Percentiles rank a stretch among this genome's conserved stretches.
Conservation (phyloP, 495 filamentous ascomycete genomes). For the Lentithecium fluviatile region DNA sequence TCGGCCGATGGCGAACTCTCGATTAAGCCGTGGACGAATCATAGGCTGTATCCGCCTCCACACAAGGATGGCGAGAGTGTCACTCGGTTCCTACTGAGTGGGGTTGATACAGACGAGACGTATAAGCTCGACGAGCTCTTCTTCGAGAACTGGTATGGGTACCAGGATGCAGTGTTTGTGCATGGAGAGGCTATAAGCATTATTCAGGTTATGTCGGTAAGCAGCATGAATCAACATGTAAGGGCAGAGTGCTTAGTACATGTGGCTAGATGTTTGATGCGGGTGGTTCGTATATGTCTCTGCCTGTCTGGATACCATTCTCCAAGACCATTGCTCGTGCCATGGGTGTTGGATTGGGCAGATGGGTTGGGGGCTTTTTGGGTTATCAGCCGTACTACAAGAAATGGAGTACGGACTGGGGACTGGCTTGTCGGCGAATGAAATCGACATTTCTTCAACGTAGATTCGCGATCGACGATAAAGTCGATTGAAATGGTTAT, state of each 20-base stretch:
- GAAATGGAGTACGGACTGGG: constrained; percentile 55
- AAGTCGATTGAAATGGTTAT: too few relatives aligned
- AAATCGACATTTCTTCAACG: too few relatives aligned
- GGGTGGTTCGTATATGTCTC: constrained; percentile 49
- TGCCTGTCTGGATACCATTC: constrained; percentile 52
- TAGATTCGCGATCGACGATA: too few relatives aligned
- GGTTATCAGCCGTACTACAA: constrained; percentile 53
- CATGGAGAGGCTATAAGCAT: constrained; percentile 44
- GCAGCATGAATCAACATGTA: too few relatives aligned
- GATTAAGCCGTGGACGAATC: constrained; percentile 44
- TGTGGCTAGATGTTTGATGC: constrained; percentile 49
- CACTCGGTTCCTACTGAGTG: constrained; percentile 36
- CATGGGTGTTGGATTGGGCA: constrained; percentile 48
- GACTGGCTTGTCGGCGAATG: constrained; percentile 50
- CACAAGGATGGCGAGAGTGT: neutral
- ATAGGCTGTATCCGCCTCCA: constrained; percentile 44
- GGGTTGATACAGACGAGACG: constrained; percentile 37
- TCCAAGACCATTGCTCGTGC: constrained; percentile 41
- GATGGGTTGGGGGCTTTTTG: constrained; percentile 51
- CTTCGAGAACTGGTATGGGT: constrained; percentile 58
- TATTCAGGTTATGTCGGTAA: constrained; percentile 49
- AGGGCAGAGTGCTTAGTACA: too few relatives aligned
- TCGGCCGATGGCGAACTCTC: constrained; percentile 42
- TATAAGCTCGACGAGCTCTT: constrained; percentile 51
- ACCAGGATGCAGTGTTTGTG: constrained; percentile 51